Percentiles rank a stretch among this genome's conserved stretches.
Conservation (phyloP, 805 yeast genomes). For the Saccharomycopsis olivae region DNA sequence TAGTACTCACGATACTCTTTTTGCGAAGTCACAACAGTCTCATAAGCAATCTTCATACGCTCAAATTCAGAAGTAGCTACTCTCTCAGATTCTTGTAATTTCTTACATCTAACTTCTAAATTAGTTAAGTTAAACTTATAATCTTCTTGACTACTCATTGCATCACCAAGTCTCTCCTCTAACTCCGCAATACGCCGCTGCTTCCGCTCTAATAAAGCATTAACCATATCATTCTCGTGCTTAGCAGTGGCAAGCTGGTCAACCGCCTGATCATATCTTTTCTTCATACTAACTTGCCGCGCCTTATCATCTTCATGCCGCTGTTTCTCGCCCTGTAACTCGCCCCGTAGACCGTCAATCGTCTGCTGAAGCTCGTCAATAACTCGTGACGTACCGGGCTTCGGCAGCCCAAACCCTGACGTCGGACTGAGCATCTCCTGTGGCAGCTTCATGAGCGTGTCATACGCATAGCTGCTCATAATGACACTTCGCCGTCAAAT, state of each 20-base stretch:
- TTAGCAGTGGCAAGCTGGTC: slow-evolving; percentile 61
- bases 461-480: slow-evolving; percentile 3
- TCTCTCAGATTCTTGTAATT: slow-evolving; percentile 36
- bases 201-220: slow-evolving; percentile 56
- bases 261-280: slow-evolving; percentile 42
- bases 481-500: background rate
- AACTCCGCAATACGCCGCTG: slow-evolving; percentile 58
- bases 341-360: slow-evolving; percentile 43
- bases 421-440: slow-evolving; percentile 8
- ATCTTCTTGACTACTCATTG: slow-evolving; percentile 37
- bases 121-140: slow-evolving; percentile 39
- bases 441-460: slow-evolving; percentile 9
- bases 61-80: slow-evolving; percentile 41
- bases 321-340: slow-evolving; percentile 29
- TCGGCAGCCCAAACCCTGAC: slow-evolving; percentile 12
- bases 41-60: slow-evolving; percentile 47
- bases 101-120: slow-evolving; percentile 38
- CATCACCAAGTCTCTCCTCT: slow-evolving; percentile 44
- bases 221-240: slow-evolving; percentile 69
- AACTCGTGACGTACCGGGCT: slow-evolving; percentile 18
- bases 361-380: slow-evolving; percentile 28
- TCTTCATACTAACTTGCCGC: slow-evolving; percentile 36
- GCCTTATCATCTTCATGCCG: slow-evolving; percentile 40
- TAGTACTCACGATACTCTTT: slow-evolving; percentile 41
- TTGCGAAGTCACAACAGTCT: slow-evolving; percentile 42